Evolutionary conservation across 2,329 filamentous ascomycete genomes (phyloP).

Genomic region (Aulographum hederae): DNA sequence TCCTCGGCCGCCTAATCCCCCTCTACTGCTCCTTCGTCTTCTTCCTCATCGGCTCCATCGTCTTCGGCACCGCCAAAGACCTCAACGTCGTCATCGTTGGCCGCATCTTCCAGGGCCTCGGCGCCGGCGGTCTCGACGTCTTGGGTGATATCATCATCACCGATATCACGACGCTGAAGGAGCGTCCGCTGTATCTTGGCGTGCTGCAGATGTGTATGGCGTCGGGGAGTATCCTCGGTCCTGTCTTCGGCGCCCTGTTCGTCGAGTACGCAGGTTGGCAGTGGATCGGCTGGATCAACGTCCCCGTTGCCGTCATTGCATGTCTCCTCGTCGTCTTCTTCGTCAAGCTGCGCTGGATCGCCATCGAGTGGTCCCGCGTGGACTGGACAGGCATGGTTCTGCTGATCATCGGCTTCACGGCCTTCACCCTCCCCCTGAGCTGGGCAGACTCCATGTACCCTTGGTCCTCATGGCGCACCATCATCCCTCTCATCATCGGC

Average conservation of each 20-base stretch:
- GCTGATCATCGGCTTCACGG: constrained; percentile 40
- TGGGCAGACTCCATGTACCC: constrained; percentile 48
- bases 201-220: constrained; percentile 15
- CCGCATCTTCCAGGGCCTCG: constrained; percentile 20
- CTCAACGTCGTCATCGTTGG: constrained; percentile 20
- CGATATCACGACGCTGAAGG: constrained; percentile 25
- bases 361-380: constrained; percentile 30
- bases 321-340: constrained; percentile 31
- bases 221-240: constrained; percentile 35
- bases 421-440: constrained; percentile 42
- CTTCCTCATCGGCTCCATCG: constrained; percentile 15
- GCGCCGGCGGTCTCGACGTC: constrained; percentile 21
- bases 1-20: constrained; percentile 21
- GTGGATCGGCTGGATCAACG: constrained; percentile 46
- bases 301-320: constrained; percentile 36
- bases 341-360: constrained; percentile 25
- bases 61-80: constrained; percentile 18
- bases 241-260: constrained; percentile 31
- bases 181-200: constrained; percentile 22
- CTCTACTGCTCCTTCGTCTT: constrained; percentile 16
- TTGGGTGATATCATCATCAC: constrained; percentile 26
- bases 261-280: constrained; percentile 34
- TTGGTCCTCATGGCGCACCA: constrained; percentile 43
- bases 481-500: constrained; percentile 43
- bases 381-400: constrained; percentile 45